Conservation (phyloP, 805 yeast species). For the Komagataella kurtzmanii region DNA sequence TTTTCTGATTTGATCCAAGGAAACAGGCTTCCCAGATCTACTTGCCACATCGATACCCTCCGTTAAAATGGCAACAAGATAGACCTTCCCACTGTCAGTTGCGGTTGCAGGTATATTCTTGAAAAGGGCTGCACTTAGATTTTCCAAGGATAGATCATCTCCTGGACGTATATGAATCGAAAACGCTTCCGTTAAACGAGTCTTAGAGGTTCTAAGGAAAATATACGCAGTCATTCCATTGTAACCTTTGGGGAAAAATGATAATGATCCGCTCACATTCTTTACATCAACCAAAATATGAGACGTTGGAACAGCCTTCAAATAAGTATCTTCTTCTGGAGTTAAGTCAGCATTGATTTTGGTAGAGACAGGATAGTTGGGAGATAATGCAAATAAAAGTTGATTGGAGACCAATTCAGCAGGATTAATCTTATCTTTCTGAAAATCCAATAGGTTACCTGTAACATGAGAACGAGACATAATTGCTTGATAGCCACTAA, state of each 20-base stretch:
- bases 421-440: constrained; percentile 23
- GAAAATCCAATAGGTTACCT: constrained; percentile 39
- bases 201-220: constrained; percentile 50
- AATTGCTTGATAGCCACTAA: constrained; percentile 49
- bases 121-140: constrained; percentile 68
- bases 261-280: constrained; percentile 47
- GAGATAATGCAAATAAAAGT: constrained; percentile 55
- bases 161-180: constrained; percentile 50
- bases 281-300: constrained; percentile 71
- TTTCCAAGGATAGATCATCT: constrained; percentile 46
- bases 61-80: constrained; percentile 61
- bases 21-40: constrained; percentile 10
- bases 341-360: constrained; percentile 9
- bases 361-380: constrained; percentile 44
- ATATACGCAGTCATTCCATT: constrained; percentile 62
- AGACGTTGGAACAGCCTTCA: constrained; percentile 37
- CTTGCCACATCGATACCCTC: constrained; percentile 45
- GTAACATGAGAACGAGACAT: constrained; percentile 47
- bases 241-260: constrained; percentile 50
- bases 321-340: constrained; percentile 32
- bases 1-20: constrained; percentile 30
- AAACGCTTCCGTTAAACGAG: constrained; percentile 68
- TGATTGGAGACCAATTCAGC: constrained; percentile 55
- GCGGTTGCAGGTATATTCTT: constrained; percentile 61
- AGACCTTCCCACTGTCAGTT: constrained; percentile 45